Base-by-base conservation (phyloP, 345 rosid species). In the Cardamine occulta region DNA sequence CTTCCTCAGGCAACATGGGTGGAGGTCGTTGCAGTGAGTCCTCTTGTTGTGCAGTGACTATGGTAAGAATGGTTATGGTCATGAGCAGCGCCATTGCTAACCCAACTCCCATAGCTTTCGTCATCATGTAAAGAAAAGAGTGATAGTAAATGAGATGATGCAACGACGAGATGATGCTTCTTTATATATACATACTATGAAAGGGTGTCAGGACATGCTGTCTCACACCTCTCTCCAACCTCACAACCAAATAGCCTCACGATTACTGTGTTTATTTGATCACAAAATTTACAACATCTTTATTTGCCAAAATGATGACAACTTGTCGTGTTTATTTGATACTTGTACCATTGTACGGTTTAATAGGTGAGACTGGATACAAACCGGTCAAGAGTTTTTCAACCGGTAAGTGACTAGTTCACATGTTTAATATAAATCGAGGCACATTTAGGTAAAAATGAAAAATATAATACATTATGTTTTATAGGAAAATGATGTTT, bases 1-100 rank as follows among this genome's bases (percentile, higher is more conserved):
- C 78, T 12, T 73, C 81, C 65, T 21, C 81, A 1, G 74, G 81
- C 8, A 78, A 44, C 74, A 60, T 67, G 14, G 81, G 81, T 23
- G 78, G 74, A 67, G 72, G 78, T 54, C 37, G 68, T 63, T 63
- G 68, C 37, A 52, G 81, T 26, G 61, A 73, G 24, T 51, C 69
- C 58, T 65, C 76, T 66, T 35, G 80, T 76, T 77, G 80, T 57
- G 74, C 74, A 9, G 64, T 67, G 70, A 60, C 78, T 21, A 65
- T 72, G 72, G 67, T 66, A 26, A 65, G 76, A 39, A 48, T 13
- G 1, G 53, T 58, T 34, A 37, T 26, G 57, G 40, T 60, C 74
- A 60, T 72, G 44, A 78, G 42, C 32, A 77, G 37, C 14, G 47
- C 21, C 45, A 45, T 44, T 15, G 37, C 58, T 34, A 72, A 40